Conservation (phyloP, 1,284 basidiomycete genomes). For the Cryptococcus sp. region DNA sequence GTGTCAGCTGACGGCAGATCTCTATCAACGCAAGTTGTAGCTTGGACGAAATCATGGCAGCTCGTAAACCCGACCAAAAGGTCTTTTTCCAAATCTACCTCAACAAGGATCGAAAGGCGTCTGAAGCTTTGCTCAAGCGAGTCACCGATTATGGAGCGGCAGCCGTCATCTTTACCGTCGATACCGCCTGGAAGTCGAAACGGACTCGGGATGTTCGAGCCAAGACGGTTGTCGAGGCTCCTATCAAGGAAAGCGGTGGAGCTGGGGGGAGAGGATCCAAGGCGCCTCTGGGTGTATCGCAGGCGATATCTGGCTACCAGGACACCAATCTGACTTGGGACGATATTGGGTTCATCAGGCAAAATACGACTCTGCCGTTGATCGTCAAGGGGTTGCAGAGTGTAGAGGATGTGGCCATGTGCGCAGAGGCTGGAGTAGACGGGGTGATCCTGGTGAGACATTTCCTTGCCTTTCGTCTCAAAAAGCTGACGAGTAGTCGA, state of each 20-base stretch:
- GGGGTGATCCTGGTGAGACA: slow-evolving; percentile 49
- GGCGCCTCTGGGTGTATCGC: slow-evolving; percentile 44
- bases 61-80: slow-evolving; percentile 44
- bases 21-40: slow-evolving; percentile 47
- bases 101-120: slow-evolving; percentile 51
- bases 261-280: slow-evolving; percentile 14
- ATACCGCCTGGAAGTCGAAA: slow-evolving; percentile 80
- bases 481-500: slow-evolving; percentile 29
- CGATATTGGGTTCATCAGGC: slow-evolving; percentile 45
- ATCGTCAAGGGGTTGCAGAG: slow-evolving; percentile 53
- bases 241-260: slow-evolving; percentile 18
- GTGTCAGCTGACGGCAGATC: slow-evolving; percentile 22
- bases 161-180: slow-evolving; percentile 88
- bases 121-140: slow-evolving; percentile 49
- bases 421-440: slow-evolving; percentile 50
- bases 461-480: background rate
- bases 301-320: slow-evolving; percentile 51
- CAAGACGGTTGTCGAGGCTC: slow-evolving; percentile 27
- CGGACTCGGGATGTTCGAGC: slow-evolving; percentile 66
- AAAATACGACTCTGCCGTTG: slow-evolving; percentile 48
- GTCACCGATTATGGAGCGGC: slow-evolving; percentile 48
- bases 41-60: slow-evolving; percentile 52
- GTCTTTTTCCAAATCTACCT: slow-evolving; percentile 53
- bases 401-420: slow-evolving; percentile 52
- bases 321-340: slow-evolving; percentile 49